These are phyloP conservation scores for Trichoderma citrinoviride DNA, from an alignment of 2,329 filamentous ascomycete genomes.

Conservation along the genomic window DNA sequence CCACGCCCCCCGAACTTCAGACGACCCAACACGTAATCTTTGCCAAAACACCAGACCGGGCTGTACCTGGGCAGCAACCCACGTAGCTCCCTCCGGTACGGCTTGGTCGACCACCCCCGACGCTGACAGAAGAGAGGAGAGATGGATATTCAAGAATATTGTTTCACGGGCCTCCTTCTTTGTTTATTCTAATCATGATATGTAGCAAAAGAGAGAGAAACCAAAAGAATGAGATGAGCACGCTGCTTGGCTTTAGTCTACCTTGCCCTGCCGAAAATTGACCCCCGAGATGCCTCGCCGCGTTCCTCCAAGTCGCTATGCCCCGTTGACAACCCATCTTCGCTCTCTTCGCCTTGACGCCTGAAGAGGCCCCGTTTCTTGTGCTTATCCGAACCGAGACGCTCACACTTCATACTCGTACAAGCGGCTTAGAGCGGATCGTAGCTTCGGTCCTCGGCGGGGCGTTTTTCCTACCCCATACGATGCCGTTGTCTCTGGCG, in stretches of 20 bases:
- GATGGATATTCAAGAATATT: constrained; percentile 19
- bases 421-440: constrained; percentile 12
- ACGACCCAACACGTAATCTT: background rate
- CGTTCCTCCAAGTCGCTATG: background rate
- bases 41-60: constrained; percentile 1
- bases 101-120: background rate
- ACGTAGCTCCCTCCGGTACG: background rate
- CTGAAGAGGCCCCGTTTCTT: background rate
- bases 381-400: background rate
- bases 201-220: constrained; percentile 21
- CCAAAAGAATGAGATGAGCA: constrained; percentile 10
- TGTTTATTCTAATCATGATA: constrained; percentile 13
- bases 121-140: constrained; percentile 3
- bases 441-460: constrained; percentile 17
- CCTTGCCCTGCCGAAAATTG: constrained; percentile 19
- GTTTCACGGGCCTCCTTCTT: background rate
- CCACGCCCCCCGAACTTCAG: background rate
- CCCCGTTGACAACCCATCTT: background rate
- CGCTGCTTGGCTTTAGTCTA: constrained; percentile 10
- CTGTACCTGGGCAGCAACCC: background rate
- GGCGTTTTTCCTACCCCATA: constrained; percentile 14
- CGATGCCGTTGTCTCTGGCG: constrained; percentile 1
- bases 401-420: background rate
- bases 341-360: background rate
- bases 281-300: background rate